Conservation (phyloP, 371 early-diverging fungal species). For the Sporodiniella umbellata region DNA sequence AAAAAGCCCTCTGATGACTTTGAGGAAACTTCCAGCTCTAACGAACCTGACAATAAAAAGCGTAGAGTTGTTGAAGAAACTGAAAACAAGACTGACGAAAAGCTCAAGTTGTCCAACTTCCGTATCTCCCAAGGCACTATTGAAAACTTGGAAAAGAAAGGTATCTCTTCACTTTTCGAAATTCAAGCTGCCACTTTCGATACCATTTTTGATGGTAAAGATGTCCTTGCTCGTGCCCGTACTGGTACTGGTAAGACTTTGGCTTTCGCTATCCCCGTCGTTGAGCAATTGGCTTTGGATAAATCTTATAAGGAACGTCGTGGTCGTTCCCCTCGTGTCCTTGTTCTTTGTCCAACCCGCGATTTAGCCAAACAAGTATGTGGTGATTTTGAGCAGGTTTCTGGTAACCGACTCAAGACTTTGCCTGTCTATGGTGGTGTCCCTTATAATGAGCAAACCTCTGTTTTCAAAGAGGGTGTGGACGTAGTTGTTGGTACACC, state of each 20-base stretch:
- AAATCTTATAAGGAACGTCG: slow-evolving; percentile 37
- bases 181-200: slow-evolving; percentile 89
- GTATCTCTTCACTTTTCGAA: slow-evolving; percentile 83
- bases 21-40: neutral
- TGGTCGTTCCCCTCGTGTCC: slow-evolving; percentile 78
- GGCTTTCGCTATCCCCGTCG: slow-evolving; percentile 87
- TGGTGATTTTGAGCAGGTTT: slow-evolving; percentile 66
- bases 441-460: slow-evolving; percentile 76
- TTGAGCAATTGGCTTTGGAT: slow-evolving; percentile 70
- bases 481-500: slow-evolving; percentile 98
- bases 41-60: slow-evolving; percentile 21
- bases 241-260: slow-evolving; percentile 97
- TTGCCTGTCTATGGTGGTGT: slow-evolving; percentile 83
- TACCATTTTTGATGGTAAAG: slow-evolving; percentile 82
- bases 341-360: slow-evolving; percentile 91
- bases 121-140: slow-evolving; percentile 62
- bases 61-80: slow-evolving; percentile 31
- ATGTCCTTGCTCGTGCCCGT: slow-evolving; percentile 92
- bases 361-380: slow-evolving; percentile 94
- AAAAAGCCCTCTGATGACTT: slow-evolving; percentile 30
- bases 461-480: slow-evolving; percentile 80
- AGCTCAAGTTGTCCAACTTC: slow-evolving; percentile 64
- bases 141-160: slow-evolving; percentile 60
- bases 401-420: slow-evolving; percentile 59
- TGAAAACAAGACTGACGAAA: slow-evolving; percentile 45